A percentile compares a stretch with the other conserved stretches of the same genome.
Evolutionary conservation across 805 yeast species (phyloP).

Genomic region (Ogataea trehaloabstinens): DNA sequence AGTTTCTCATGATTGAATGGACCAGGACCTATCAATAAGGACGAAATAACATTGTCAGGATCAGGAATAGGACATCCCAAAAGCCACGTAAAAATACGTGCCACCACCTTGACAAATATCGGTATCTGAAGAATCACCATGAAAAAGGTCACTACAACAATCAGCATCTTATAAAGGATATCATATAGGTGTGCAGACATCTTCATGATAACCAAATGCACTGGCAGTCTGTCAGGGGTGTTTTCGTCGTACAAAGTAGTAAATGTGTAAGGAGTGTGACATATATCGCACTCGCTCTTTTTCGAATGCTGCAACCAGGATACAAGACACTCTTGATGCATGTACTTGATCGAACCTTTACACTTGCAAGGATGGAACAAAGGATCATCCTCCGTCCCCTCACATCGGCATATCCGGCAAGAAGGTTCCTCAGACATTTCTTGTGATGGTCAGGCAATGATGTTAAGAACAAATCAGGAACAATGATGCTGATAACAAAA

Average conservation of each 20-base stretch:
- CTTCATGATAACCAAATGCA: conserved; percentile 43
- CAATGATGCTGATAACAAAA: neutral
- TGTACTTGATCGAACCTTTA: conserved; percentile 87
- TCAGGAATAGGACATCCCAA: conserved; percentile 53
- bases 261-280: conserved; percentile 68
- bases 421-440: conserved; percentile 41
- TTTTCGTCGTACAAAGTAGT: conserved; percentile 37
- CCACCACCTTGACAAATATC: conserved; percentile 52
- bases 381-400: conserved; percentile 75
- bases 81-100: conserved; percentile 53
- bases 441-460: neutral
- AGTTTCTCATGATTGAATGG: conserved; percentile 5
- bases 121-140: conserved; percentile 56
- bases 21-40: conserved; percentile 40
- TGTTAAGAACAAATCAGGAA: too few species aligned
- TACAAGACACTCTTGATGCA: conserved; percentile 87
- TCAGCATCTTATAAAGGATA: conserved; percentile 13
- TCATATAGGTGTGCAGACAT: conserved; percentile 18
- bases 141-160: conserved; percentile 36
- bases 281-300: conserved; percentile 79
- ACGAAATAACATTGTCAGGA: conserved; percentile 26
- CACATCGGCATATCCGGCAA: conserved; percentile 94
- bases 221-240: conserved; percentile 58
- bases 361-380: conserved; percentile 91
- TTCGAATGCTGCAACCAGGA: conserved; percentile 81